phyloP scores from a whole-genome alignment of 192 early-diverging fungal genomes.

The Entophlyctis luteolus region DNA sequence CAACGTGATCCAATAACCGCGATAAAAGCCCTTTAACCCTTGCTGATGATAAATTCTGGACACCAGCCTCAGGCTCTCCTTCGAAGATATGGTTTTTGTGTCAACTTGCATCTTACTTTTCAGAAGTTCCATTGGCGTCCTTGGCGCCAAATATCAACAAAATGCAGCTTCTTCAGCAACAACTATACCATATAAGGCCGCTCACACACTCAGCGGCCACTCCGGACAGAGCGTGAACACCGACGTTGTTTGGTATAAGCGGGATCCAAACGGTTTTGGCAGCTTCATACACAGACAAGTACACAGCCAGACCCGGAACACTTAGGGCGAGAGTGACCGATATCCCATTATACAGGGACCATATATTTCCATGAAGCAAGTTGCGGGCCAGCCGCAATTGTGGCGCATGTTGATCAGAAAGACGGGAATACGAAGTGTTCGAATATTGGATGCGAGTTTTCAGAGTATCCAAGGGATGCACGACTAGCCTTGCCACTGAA shows the following conservation, averaged over 20 bases:
- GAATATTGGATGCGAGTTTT: constrained; percentile 63
- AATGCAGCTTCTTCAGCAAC: background rate
- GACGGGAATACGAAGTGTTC: constrained; percentile 16
- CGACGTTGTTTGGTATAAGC: constrained; percentile 17
- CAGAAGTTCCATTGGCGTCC: constrained; percentile 83
- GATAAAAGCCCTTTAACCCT: constrained; percentile 65
- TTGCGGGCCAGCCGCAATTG: too few species aligned
- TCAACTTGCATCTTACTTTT: constrained; percentile 69
- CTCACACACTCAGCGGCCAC: constrained; percentile 60
- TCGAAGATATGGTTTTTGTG: background rate
- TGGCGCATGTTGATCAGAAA: too few species aligned
- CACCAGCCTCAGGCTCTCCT: constrained; percentile 33
- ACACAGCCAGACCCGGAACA: constrained; percentile 69
- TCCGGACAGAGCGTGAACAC: constrained; percentile 59
- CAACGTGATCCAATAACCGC: constrained; percentile 69
- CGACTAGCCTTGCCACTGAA: constrained; percentile 52
- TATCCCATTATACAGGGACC: constrained; percentile 64
- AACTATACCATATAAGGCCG: constrained; percentile 57
- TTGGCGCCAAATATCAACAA: background rate
- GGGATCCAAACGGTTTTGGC: constrained; percentile 44
- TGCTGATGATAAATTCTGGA: constrained; percentile 48
- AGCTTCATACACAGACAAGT: constrained; percentile 67
- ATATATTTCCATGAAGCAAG: constrained; percentile 11
- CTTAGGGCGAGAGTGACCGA: constrained; percentile 63
- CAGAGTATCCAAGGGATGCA: constrained; percentile 77